These are phyloP conservation scores for Picea engelmannii DNA, from an alignment of 83 land plant species.

Conservation along the genomic window DNA sequence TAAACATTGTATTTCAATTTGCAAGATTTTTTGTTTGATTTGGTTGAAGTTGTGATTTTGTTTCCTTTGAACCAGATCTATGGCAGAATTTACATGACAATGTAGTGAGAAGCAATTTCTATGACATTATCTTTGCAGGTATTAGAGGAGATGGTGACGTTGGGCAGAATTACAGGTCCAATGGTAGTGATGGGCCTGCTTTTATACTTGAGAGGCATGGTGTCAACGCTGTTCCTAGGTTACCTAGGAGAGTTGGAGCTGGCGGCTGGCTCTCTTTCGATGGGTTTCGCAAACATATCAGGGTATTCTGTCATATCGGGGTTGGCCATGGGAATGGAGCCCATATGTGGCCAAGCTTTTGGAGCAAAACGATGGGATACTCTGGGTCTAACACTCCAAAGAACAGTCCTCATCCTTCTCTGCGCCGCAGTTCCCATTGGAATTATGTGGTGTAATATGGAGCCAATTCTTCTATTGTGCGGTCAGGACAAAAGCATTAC, in stretches of 20 bases:
- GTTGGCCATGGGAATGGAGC: slow-evolving; percentile 54
- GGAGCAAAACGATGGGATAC: slow-evolving; percentile 39
- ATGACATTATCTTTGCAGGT: slow-evolving; percentile 11
- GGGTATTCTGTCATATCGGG: slow-evolving; percentile 48
- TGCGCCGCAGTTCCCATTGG: slow-evolving; percentile 35
- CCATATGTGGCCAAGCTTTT: slow-evolving; percentile 46
- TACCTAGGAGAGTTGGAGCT: slow-evolving; percentile 42
- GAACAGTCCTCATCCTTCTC: slow-evolving; percentile 45
- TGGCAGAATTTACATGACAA: too few relatives aligned
- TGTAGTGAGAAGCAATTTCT: too few relatives aligned
- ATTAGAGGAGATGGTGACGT: slow-evolving; percentile 25
- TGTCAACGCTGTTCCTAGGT: slow-evolving; percentile 45
- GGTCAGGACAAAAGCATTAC: slow-evolving; percentile 44
- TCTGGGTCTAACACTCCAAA: slow-evolving; percentile 35
- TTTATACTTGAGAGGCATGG: slow-evolving; percentile 32
- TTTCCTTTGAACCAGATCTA: too few relatives aligned
- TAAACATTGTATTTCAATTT: too few relatives aligned
- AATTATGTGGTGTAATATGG: slow-evolving; percentile 43
- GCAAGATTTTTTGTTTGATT: too few relatives aligned
- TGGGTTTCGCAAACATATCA: slow-evolving; percentile 48
- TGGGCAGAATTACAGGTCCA: slow-evolving; percentile 38
- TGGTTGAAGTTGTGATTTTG: too few relatives aligned
- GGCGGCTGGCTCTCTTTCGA: slow-evolving; percentile 42
- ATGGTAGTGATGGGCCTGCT: slow-evolving; percentile 31
- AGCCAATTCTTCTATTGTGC: slow-evolving; percentile 28